Evolutionary conservation across 2,329 filamentous ascomycete genomes (phyloP).

Genomic region (Pestalotiopsis sp.): DNA sequence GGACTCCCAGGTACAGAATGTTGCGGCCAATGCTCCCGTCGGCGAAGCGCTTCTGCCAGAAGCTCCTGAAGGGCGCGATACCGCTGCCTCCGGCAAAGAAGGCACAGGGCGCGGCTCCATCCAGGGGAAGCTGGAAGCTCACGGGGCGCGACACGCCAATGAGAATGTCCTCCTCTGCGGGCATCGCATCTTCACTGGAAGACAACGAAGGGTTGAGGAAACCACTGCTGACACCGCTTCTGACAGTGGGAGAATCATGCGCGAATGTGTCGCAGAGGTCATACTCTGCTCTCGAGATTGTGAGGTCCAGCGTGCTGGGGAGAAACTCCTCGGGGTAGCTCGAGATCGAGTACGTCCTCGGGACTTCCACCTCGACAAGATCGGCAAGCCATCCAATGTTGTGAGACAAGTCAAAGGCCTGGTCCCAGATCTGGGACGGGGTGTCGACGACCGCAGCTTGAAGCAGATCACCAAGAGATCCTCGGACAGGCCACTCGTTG

Average conservation of each 20-base stretch:
- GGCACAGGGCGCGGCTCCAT: constrained; percentile 51
- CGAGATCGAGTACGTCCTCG: constrained; percentile 56
- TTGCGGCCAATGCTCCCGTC: constrained; percentile 44
- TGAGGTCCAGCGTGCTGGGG: constrained; percentile 52
- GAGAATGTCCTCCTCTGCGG: constrained; percentile 48
- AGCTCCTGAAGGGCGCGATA: constrained; percentile 55
- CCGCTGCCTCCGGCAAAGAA: constrained; percentile 57
- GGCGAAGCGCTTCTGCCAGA: constrained; percentile 50
- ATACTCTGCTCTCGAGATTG: constrained; percentile 54
- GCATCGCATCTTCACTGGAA: constrained; percentile 39
- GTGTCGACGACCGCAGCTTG: constrained; percentile 51
- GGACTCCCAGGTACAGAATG: constrained; percentile 53
- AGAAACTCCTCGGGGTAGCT: constrained; percentile 52
- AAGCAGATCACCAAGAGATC: constrained; percentile 51
- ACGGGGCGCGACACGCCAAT: constrained; percentile 55
- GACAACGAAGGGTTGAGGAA: constrained; percentile 54
- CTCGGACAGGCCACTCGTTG: constrained; percentile 53
- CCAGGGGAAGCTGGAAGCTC: constrained; percentile 53
- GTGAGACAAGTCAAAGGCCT: constrained; percentile 45
- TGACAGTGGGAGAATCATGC: constrained; percentile 30
- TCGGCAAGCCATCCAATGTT: constrained; percentile 49
- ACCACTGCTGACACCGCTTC: constrained; percentile 53
- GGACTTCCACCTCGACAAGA: constrained; percentile 50
- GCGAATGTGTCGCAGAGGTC: constrained; percentile 46
- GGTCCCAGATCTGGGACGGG: constrained; percentile 50